These are phyloP conservation scores for Stromatinia cepivora DNA, from an alignment of 2,329 filamentous ascomycete genomes.

Conservation along the genomic window DNA sequence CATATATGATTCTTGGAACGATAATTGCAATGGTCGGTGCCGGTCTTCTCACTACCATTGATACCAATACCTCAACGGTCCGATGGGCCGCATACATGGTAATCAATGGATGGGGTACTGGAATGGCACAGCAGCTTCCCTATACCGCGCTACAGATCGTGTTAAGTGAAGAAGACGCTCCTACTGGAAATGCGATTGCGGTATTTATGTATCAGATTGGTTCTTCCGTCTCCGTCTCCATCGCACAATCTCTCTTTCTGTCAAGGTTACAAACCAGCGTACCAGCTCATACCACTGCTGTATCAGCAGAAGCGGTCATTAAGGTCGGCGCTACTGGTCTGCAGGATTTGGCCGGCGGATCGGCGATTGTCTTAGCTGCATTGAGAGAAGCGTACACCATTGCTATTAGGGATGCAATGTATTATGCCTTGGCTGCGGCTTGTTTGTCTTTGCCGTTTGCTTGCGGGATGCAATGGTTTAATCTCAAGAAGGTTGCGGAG, in stretches of 20 bases:
- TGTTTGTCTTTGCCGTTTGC: conserved; percentile 9
- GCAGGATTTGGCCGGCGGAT: neutral
- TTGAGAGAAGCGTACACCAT: conserved; percentile 12
- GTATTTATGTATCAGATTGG: conserved; percentile 17
- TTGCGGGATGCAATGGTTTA: conserved; percentile 19
- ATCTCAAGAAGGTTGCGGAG: conserved; percentile 16
- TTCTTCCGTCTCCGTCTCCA: conserved; percentile 8
- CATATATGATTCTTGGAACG: conserved; percentile 38
- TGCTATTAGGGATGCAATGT: conserved; percentile 16
- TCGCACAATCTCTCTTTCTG: conserved; percentile 21
- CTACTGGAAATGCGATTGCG: conserved; percentile 15
- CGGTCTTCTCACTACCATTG: conserved; percentile 36
- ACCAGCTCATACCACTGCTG: neutral
- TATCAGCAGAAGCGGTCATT: neutral
- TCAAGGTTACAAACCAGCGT: conserved; percentile 10
- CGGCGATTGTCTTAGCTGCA: neutral
- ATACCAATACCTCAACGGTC: conserved; percentile 45
- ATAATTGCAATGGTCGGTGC: conserved; percentile 24
- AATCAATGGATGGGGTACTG: conserved; percentile 48
- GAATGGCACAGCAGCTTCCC: conserved; percentile 49
- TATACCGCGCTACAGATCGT: conserved; percentile 51
- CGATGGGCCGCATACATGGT: conserved; percentile 54
- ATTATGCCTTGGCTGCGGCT: conserved; percentile 15
- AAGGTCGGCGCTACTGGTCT: conserved; percentile 5
- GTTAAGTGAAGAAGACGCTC: conserved; percentile 36